phyloP scores from a whole-genome alignment of 176 grass and related monocot species.

The Poa annua region DNA sequence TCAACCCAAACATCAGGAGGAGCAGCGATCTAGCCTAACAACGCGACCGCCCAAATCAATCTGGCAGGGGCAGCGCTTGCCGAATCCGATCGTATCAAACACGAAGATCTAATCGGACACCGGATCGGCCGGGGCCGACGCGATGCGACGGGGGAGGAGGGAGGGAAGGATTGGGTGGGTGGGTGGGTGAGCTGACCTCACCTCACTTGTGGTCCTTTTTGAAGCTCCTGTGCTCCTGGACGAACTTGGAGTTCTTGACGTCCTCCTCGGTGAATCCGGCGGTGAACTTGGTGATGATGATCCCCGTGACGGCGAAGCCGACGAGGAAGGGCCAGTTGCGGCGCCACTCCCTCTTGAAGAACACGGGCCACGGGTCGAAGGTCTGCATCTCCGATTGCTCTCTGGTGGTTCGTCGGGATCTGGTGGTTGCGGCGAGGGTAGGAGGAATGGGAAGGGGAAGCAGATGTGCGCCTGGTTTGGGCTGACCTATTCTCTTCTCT shows the following conservation, averaged over 20 bases:
- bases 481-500: background rate
- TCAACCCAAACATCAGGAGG: too few species aligned
- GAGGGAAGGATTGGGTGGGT: too few species aligned
- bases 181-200: too few species aligned
- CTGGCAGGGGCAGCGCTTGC: background rate
- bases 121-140: background rate
- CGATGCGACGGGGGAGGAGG: background rate
- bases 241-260: slow-evolving; percentile 71
- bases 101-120: background rate
- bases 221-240: slow-evolving; percentile 54
- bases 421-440: background rate
- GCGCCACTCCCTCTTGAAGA: slow-evolving; percentile 76
- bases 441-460: background rate
- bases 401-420: background rate
- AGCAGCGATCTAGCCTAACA: background rate
- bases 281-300: slow-evolving; percentile 67
- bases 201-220: slow-evolving; percentile 26
- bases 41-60: background rate
- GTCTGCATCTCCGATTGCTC: slow-evolving; percentile 13
- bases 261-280: slow-evolving; percentile 70
- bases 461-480: background rate
- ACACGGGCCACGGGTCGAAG: slow-evolving; percentile 88
- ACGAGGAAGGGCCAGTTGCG: slow-evolving; percentile 85
- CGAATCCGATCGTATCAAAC: background rate
- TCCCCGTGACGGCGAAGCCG: slow-evolving; percentile 76